Evolutionary conservation across 192 early-diverging fungal species (phyloP), one percentile per base, ranked within the genome.

Genomic region (Spizellomyces sp.): DNA sequence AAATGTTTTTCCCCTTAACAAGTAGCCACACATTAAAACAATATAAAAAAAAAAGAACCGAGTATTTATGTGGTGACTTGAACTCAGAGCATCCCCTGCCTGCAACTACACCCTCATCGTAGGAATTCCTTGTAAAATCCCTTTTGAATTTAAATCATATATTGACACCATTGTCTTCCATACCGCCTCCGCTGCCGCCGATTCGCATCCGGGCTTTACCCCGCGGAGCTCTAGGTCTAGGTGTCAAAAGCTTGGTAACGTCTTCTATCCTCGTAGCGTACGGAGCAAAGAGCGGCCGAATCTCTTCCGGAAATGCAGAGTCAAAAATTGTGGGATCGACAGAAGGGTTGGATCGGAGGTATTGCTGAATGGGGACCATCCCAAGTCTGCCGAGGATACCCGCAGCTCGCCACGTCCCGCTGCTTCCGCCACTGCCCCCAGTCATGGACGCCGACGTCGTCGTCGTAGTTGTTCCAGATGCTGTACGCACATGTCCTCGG

Each of bases 331-430:
- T 41, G 19, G 73, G 75, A 48, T 83, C 76, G 12, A 78, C 47
- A 10, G 61, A 67, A 21, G 78, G 78, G 56, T 79, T 12, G n/a
- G 62, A 57, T 10, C 74, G 45, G 22, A 83, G 42, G 66, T 79
- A 83, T 54, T 78, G 75, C 27, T 75, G 62, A 42, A 77, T 50
- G 45, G 76, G 75, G 58, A 83, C 70, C 56, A 83, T 77, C 6
- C 76, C 78, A 10, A 83, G 67, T 45, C 81, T 67, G 9, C 76
- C 71, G 5, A 79, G 74, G 36, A 83, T 80, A 12, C 66, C 66
- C 10, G 66, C 66, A 56, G 66, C 66, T 6, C 66, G 66, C 66
- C 66, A 67, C 0, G 66, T 67, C 5, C 66, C 66, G 21, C 52
- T 22, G 21, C 17, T 22, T 9, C 66, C 66, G 42, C 66, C 66